Percentiles rank a stretch among this genome's conserved stretches.
Evolutionary conservation across 2,329 filamentous ascomycete genomes (phyloP).

Genomic region (Didymella sp.): DNA sequence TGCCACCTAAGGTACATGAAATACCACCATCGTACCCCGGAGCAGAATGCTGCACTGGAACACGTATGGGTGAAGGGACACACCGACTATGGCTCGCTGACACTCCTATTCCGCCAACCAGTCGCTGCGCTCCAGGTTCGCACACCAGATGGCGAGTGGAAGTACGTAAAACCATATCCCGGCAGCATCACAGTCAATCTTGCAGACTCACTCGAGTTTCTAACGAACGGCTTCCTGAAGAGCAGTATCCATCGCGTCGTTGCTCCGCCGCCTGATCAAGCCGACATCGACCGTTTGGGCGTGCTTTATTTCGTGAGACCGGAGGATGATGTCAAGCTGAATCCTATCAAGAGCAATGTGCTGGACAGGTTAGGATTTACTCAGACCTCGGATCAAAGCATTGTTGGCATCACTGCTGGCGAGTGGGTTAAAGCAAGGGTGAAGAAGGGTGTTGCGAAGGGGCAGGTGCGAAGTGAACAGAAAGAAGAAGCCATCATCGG

Average conservation of each 20-base stretch:
- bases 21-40: constrained; percentile 57
- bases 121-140: constrained; percentile 63
- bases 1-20: constrained; percentile 68
- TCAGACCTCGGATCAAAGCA: constrained; percentile 19
- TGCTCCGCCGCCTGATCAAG: constrained; percentile 57
- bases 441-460: constrained; percentile 19
- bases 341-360: constrained; percentile 23
- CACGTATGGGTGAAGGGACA: constrained; percentile 52
- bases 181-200: constrained; percentile 51
- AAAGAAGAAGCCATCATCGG: constrained; percentile 25
- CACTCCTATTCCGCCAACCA: constrained; percentile 64
- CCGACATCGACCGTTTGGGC: constrained; percentile 50
- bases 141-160: constrained; percentile 43
- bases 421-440: constrained; percentile 31
- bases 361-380: constrained; percentile 23
- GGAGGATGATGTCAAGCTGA: constrained; percentile 21
- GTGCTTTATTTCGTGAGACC: constrained; percentile 30
- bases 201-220: constrained; percentile 49
- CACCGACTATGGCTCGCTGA: constrained; percentile 63
- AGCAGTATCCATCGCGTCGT: constrained; percentile 58
- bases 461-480: constrained; percentile 19
- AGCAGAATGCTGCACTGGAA: constrained; percentile 54
- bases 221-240: constrained; percentile 54
- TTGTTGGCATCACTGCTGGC: constrained; percentile 24
- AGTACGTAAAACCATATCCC: constrained; percentile 49